A percentile compares a stretch with the other conserved stretches of the same genome.
Conservation (phyloP, 1,139 yeast genomes). For the Nadsonia starkeyi-henricii region DNA sequence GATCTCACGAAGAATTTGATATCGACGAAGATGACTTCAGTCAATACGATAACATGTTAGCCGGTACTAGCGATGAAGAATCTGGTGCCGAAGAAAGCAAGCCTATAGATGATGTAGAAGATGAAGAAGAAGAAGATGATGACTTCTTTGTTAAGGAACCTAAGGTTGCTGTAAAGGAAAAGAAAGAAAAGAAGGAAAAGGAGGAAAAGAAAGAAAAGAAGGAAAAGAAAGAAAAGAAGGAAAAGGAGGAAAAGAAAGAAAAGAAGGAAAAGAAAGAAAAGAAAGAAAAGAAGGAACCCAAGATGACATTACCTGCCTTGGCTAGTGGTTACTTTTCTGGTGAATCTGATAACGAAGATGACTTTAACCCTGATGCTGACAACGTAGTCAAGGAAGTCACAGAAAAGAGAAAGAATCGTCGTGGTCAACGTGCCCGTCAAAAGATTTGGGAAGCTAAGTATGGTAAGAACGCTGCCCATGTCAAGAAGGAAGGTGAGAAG, state of each 20-base stretch:
- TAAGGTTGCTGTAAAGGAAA: conserved; percentile 8
- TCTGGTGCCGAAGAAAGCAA: conserved; percentile 33
- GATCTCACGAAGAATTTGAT: conserved; percentile 42
- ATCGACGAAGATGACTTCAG: background rate
- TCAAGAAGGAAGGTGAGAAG: conserved; percentile 46
- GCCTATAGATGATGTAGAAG: conserved; percentile 37
- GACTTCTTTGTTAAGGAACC: conserved; percentile 11
- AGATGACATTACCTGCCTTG: conserved; percentile 1
- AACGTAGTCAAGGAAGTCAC: conserved; percentile 44
- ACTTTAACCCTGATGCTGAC: conserved; percentile 29
- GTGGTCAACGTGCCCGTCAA: conserved; percentile 96
- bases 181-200: conserved; percentile 6
- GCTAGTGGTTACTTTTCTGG: conserved; percentile 7
- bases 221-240: conserved; percentile 7
- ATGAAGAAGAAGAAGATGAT: conserved; percentile 12
- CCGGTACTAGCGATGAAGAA: conserved; percentile 25
- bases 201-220: conserved; percentile 8
- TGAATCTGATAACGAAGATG: conserved; percentile 6
- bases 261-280: conserved; percentile 7
- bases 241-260: conserved; percentile 6
- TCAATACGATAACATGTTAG: background rate
- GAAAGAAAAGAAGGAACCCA: conserved; percentile 6
- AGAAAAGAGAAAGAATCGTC: conserved; percentile 58
- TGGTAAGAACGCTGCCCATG: conserved; percentile 75
- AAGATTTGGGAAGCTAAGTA: conserved; percentile 89